phyloP scores from a whole-genome alignment of 352 stramenopile genomes.

The Pythium scleroteichum region DNA sequence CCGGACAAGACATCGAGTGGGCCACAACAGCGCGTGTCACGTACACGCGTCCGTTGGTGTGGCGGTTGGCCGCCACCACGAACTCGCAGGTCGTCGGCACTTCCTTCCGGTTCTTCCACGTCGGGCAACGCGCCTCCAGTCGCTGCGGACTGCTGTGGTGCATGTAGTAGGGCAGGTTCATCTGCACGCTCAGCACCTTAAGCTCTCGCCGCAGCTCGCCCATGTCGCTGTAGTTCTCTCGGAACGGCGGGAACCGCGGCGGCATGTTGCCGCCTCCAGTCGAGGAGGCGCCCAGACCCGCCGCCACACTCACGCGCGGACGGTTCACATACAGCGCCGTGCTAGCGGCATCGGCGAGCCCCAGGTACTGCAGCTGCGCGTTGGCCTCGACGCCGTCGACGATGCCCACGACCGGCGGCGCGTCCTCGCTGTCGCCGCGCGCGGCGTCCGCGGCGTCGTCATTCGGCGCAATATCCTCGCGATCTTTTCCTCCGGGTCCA shows the following conservation, averaged over 20 bases:
- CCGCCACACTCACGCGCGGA: constrained; percentile 3
- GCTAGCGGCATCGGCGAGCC: constrained; percentile 1
- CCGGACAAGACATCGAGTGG: constrained; percentile 48
- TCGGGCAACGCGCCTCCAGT: constrained; percentile 73
- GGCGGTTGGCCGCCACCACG: constrained; percentile 72
- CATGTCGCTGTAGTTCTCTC: constrained; percentile 77
- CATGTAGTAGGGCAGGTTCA: constrained; percentile 77
- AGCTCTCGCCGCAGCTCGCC: constrained; percentile 69
- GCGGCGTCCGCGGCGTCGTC: background rate
- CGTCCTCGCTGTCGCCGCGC: no score
- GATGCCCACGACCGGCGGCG: background rate
- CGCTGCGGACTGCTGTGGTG: constrained; percentile 82
- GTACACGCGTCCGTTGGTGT: constrained; percentile 76
- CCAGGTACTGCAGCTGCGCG: constrained; percentile 1
- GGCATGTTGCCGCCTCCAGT: constrained; percentile 9
- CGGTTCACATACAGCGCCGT: constrained; percentile 6
- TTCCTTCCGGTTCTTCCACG: constrained; percentile 72
- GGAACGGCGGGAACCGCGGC: constrained; percentile 53
- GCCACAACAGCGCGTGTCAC: constrained; percentile 58
- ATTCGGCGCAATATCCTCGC: constrained; percentile 21
- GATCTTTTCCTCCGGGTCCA: constrained; percentile 26
- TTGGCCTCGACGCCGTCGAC: background rate
- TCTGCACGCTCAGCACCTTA: constrained; percentile 74
- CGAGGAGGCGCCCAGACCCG: background rate
- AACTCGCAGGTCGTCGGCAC: constrained; percentile 55